These are phyloP conservation scores for Linum trigynum DNA, from an alignment of 345 rosid genomes.

Conservation along the genomic window DNA sequence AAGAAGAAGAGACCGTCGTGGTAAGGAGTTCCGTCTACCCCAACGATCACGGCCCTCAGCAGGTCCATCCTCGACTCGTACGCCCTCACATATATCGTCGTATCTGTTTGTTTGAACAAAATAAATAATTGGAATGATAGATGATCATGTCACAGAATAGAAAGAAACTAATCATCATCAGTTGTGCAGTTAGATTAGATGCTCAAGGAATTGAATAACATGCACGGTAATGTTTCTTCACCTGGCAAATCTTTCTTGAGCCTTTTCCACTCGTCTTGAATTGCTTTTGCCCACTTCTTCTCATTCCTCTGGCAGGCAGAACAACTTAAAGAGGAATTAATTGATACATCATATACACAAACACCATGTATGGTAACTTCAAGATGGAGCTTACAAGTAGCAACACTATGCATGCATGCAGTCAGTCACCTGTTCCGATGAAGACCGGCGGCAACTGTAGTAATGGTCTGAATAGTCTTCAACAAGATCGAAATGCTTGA, in stretches of 20 bases:
- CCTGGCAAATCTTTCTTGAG: conserved; percentile 90
- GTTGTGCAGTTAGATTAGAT: no score
- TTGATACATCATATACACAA: no score
- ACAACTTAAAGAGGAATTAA: conserved; percentile 8
- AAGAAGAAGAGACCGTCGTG: conserved; percentile 93
- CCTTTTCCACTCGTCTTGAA: conserved; percentile 83
- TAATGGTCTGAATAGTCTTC: conserved; percentile 61
- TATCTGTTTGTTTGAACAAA: conserved; percentile 33
- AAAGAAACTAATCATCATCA: no score
- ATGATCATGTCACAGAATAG: neutral
- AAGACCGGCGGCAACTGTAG: conserved; percentile 26
- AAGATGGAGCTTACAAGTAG: no score
- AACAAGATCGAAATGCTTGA: conserved; percentile 71
- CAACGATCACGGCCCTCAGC: conserved; percentile 81
- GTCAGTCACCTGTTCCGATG: conserved; percentile 42
- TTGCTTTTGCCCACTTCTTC: conserved; percentile 59
- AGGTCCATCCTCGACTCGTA: conserved; percentile 93
- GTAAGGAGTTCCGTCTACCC: conserved; percentile 94
- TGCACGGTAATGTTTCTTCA: conserved; percentile 2
- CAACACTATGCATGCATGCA: no score
- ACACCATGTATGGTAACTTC: no score
- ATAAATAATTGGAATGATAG: neutral
- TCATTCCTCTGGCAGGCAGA: conserved; percentile 31
- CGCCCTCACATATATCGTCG: conserved; percentile 69
- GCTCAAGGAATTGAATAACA: no score